phyloP scores from a whole-genome alignment of 2,329 filamentous ascomycete species.

The Clarireedia paspali region DNA sequence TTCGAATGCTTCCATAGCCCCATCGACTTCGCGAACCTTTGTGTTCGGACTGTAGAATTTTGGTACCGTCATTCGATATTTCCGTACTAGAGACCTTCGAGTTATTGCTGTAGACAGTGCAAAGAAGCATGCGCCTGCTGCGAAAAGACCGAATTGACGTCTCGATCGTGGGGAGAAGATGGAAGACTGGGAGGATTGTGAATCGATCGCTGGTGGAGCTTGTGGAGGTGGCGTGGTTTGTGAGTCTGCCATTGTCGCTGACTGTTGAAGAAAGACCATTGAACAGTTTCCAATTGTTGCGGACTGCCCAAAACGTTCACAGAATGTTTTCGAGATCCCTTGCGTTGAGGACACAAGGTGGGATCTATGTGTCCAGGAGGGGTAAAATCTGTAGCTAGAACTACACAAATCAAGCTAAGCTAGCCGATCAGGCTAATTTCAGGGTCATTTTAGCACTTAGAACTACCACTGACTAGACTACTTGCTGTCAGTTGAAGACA shows the following conservation, averaged over 20 bases:
- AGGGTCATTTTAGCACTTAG: neutral
- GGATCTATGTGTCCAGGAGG: no score
- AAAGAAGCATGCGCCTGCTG: slow-evolving; percentile 70
- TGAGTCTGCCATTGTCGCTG: slow-evolving; percentile 4
- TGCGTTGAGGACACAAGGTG: no score
- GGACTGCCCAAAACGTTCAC: no score
- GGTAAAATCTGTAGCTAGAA: neutral
- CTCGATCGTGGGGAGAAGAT: slow-evolving; percentile 28
- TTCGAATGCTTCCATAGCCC: slow-evolving; percentile 67
- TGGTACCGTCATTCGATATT: slow-evolving; percentile 54
- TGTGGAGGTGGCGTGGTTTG: slow-evolving; percentile 6
- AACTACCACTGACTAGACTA: no score
- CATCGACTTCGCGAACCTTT: slow-evolving; percentile 46
- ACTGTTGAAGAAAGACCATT: neutral
- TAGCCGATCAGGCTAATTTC: neutral
- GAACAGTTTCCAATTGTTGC: neutral
- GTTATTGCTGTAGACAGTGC: slow-evolving; percentile 64
- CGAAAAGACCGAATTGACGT: slow-evolving; percentile 61
- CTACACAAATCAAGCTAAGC: neutral
- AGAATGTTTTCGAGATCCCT: no score
- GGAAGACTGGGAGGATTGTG: slow-evolving; percentile 15
- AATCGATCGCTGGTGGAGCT: slow-evolving; percentile 4
- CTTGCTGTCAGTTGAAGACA: no score
- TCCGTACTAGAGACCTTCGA: slow-evolving; percentile 59
- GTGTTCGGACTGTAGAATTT: slow-evolving; percentile 64